Evolutionary conservation across 169 alveolate genomes (phyloP), one percentile per base, ranked within the genome.

Genomic region (Perkinsus olseni): DNA sequence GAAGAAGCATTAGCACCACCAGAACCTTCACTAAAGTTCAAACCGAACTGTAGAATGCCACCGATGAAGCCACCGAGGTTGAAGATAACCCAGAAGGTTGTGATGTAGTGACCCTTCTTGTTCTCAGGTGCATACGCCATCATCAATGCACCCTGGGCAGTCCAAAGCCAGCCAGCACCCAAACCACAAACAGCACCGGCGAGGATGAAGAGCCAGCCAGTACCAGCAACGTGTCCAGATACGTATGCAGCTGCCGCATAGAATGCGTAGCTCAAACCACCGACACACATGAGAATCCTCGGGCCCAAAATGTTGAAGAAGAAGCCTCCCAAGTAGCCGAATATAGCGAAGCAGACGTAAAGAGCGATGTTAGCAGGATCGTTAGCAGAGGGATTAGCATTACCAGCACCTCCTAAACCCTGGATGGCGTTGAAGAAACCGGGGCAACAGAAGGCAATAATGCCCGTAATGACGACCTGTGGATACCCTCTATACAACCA

Each of bases 141-240:
- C 95, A 94, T 94, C 93, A 94, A 48, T 21, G 92, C 92, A 36
- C 95, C 95, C 74, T 94, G 95, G 21, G 95, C 95, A 0, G 95
- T 93, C 95, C 95, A 94, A 74, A 94, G 92, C 91, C 91, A 74
- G 36, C 95, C 95, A 17, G 95, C 95, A 17, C 95, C 95, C 3
- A 93, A 6, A 11, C 95, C 95, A 90, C 48, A 38, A 0, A 38
- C 38, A 48, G 45, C 45, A 91, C 93, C 93, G 24, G 40, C 93
- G 1, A 91, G n/a, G 37, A 51, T 51, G 34, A 36, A 38, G 28
- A 91, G 31, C 92, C 92, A 82, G 24, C 45, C 92, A 38, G 92
- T 38, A 6, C 92, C 92, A 36, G 39, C 92, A 11, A 91, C 93
- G 21, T 91, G 39, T 6, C 74, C 38, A 38, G 91, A 34, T 3